Conservation (phyloP, 1,284 basidiomycete genomes). For the Grifola frondosa region DNA sequence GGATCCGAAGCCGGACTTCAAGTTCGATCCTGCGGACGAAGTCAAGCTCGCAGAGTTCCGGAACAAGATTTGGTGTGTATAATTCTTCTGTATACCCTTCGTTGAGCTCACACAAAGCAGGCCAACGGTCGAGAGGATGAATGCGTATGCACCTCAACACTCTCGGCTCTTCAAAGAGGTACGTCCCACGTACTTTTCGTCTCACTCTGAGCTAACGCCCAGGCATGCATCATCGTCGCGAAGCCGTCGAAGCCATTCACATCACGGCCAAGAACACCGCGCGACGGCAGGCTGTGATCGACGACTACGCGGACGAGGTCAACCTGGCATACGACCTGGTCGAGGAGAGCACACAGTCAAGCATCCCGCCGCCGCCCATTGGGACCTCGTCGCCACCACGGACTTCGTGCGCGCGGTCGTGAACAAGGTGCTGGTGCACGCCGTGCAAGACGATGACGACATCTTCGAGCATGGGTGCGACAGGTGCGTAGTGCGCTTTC, state of each 20-base stretch:
- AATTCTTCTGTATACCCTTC: too few species aligned
- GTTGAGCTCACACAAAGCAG: too few species aligned
- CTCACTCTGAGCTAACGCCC: too few species aligned
- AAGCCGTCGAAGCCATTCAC: conserved; percentile 29
- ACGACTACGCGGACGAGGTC: conserved; percentile 32
- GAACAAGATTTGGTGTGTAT: conserved; percentile 33
- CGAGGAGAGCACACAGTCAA: conserved; percentile 22
- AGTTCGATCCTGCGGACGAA: conserved; percentile 24
- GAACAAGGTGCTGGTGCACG: conserved; percentile 19
- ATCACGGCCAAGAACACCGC: conserved; percentile 35
- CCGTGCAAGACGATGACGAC: conserved; percentile 31
- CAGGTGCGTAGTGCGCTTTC: conserved; percentile 25
- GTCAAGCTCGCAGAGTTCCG: conserved; percentile 22
- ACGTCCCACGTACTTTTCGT: background rate
- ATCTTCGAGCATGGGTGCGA: conserved; percentile 41
- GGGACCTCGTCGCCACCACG: conserved; percentile 21
- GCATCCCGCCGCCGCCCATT: conserved; percentile 24
- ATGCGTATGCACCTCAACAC: conserved; percentile 38
- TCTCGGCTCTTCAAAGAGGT: conserved; percentile 41
- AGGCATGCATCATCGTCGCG: conserved; percentile 25
- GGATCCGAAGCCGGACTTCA: conserved; percentile 25
- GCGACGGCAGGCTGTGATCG: conserved; percentile 28
- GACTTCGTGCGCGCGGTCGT: conserved; percentile 28
- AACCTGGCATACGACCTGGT: conserved; percentile 31
- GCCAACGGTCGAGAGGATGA: conserved; percentile 38